Evolutionary conservation across 345 rosid species (phyloP), one percentile per base, ranked within the genome.

Genomic region (Crucihimalaya himalaica): DNA sequence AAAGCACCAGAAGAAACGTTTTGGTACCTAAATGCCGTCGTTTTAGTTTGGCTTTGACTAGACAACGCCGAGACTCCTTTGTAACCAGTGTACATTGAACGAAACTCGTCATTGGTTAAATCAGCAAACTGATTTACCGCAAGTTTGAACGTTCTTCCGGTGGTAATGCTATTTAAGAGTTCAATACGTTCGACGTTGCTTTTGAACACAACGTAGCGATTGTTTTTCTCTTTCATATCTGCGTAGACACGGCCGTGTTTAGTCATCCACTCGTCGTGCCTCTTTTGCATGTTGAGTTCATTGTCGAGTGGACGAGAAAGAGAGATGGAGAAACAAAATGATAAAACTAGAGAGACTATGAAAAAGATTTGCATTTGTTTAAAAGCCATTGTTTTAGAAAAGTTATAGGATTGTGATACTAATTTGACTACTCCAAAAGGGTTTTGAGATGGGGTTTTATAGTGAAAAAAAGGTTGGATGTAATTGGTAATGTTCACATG

Each of bases 41-140:
- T 45, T 47, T 35, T 54, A 1, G 18, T 54, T 27, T 2, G 5
- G 18, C 37, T 39, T 13, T 27, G 75, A 19, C 53, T 53, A 66
- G 68, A 42, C 16, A 50, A 52, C 6, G 14, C 16, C 6, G 61
- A 61, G 63, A 58, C 14, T 23, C 63, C 46, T 72, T 71, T 81
- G 66, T 53, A 84, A 34, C 86, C 72, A 28, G 82, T 83, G 46
- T 75, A 53, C 37, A 57, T 45, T 14, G 82, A 62, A 20, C 78
- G 80, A 9, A 85, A 85, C 18, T 85, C 87, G 15, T 82, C 87
- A 9, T 83, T 81, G 14, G 85, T 83, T 19, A 83, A 70, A 74
- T 85, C 89, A 3, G 87, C 79, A 58, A 86, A 83, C 55, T 79
- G 79, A 34, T 86, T 86, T 2, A 74, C 74, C 4, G 75, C 74